These are phyloP conservation scores for Limtongia smithiae DNA, from an alignment of 805 yeast species.

Conservation along the genomic window DNA sequence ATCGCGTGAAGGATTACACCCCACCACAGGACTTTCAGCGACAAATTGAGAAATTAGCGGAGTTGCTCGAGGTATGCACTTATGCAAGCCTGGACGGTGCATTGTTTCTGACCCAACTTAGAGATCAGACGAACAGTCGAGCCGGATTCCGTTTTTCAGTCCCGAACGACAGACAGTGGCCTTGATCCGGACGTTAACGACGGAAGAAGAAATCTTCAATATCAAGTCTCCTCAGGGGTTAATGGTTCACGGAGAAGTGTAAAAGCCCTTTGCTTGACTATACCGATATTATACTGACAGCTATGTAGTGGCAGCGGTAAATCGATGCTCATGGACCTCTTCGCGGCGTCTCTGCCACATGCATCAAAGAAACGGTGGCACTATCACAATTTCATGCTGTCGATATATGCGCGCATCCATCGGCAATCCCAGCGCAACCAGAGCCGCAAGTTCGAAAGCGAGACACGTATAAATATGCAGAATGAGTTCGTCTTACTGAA, in stretches of 20 bases:
- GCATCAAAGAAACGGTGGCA: constrained; percentile 66
- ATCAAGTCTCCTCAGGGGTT: constrained; percentile 64
- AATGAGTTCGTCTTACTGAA: constrained; percentile 65
- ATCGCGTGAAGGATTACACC: constrained; percentile 54
- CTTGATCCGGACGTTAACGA: constrained; percentile 50
- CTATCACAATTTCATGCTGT: constrained; percentile 63
- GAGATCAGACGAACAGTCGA: background rate
- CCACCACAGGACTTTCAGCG: constrained; percentile 51
- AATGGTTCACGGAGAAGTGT: constrained; percentile 44
- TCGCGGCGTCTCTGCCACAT: constrained; percentile 63
- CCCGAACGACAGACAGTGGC: constrained; percentile 34
- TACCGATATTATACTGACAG: background rate
- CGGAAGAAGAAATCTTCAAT: constrained; percentile 56
- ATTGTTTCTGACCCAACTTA: background rate
- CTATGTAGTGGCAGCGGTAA: constrained; percentile 58
- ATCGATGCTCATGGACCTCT: constrained; percentile 68
- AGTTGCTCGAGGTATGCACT: constrained; percentile 38
- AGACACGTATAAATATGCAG: constrained; percentile 42
- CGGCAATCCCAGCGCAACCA: constrained; percentile 16
- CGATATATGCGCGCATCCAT: constrained; percentile 65
- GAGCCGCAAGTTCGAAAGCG: constrained; percentile 2
- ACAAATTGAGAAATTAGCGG: constrained; percentile 39
- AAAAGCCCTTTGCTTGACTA: background rate
- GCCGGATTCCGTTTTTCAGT: constrained; percentile 12
- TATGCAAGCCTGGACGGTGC: background rate